Conservation (phyloP, 1,139 yeast genomes). For the Insectozyma bohioensis region DNA sequence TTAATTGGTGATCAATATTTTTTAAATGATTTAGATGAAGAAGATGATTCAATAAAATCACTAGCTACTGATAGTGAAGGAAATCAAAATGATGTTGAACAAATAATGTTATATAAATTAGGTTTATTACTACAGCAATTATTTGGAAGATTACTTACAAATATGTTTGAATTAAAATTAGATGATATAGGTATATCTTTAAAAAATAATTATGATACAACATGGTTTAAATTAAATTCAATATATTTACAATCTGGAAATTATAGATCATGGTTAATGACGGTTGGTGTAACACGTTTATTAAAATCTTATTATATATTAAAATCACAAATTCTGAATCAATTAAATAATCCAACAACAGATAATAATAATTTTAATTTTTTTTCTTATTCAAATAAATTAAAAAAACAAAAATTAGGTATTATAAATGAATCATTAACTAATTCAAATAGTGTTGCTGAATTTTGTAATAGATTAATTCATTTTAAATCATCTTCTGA, state of each 20-base stretch:
- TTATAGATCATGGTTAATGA: constrained; percentile 33
- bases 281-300: constrained; percentile 29
- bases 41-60: constrained; percentile 10
- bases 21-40: constrained; percentile 7
- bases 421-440: constrained; percentile 19
- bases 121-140: constrained; percentile 25
- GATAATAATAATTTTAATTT: neutral
- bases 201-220: constrained; percentile 9
- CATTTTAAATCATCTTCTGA: constrained; percentile 16
- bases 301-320: constrained; percentile 26
- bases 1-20: constrained; percentile 10
- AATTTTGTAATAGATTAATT: constrained; percentile 23
- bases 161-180: constrained; percentile 19
- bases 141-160: constrained; percentile 17
- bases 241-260: constrained; percentile 22
- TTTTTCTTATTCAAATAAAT: constrained; percentile 1
- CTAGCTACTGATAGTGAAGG: constrained; percentile 6
- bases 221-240: constrained; percentile 31
- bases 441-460: constrained; percentile 17
- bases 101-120: constrained; percentile 19
- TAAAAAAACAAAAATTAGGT: constrained; percentile 23
- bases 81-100: constrained; percentile 6
- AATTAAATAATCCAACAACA: constrained; percentile 3
- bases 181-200: constrained; percentile 21
- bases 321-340: constrained; percentile 9